Conservation (phyloP, 306 rosid genomes). For the Comarum palustre region DNA sequence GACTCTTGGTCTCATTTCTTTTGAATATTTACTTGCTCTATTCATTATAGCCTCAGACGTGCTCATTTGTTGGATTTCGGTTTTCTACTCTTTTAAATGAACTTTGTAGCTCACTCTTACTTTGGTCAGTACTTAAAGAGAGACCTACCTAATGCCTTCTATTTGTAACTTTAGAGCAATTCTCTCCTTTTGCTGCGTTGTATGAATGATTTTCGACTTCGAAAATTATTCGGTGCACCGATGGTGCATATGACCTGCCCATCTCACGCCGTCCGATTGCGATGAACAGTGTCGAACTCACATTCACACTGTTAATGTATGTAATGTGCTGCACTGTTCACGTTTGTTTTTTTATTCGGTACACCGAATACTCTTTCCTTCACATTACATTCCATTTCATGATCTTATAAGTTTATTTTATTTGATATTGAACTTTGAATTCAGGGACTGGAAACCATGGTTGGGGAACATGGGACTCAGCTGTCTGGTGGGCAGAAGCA, state of each 20-base stretch:
- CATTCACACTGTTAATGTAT: too few species aligned
- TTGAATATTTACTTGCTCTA: neutral
- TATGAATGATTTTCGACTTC: neutral
- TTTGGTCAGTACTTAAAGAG: too few species aligned
- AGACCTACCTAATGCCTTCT: neutral
- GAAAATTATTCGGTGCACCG: too few species aligned
- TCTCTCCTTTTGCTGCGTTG: neutral
- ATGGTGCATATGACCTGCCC: too few species aligned
- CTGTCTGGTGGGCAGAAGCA: conserved; percentile 85
- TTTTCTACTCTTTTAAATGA: neutral
- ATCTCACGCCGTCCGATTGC: too few species aligned
- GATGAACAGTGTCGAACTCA: too few species aligned
- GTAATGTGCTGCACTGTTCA: too few species aligned
- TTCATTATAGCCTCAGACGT: neutral
- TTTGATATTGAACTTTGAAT: neutral
- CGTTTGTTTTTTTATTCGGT: too few species aligned
- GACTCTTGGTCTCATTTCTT: neutral
- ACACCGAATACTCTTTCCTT: too few species aligned
- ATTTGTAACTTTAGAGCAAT: neutral
- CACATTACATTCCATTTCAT: neutral
- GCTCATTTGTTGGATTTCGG: neutral
- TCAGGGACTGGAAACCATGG: conserved; percentile 82
- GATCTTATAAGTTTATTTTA: neutral
- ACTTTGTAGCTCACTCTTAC: neutral
- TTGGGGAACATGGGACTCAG: conserved; percentile 86